These are phyloP conservation scores for Syzygium aromaticum DNA, from an alignment of 345 rosid genomes.

Conservation along the genomic window DNA sequence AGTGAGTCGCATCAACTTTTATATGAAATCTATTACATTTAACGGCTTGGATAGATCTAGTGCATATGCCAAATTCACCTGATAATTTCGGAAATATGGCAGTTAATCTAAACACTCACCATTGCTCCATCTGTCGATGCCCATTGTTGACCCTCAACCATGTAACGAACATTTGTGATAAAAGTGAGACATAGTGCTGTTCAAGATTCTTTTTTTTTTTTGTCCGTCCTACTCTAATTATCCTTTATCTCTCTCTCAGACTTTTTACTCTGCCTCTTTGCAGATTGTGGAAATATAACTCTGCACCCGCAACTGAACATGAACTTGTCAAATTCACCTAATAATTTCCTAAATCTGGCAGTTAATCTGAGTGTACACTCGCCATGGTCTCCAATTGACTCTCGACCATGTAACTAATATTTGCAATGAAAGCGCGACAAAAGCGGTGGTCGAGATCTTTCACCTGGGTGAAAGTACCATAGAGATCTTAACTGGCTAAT, in stretches of 20 bases:
- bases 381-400: neutral
- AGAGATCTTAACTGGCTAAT: neutral
- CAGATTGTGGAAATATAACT: too few species aligned
- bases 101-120: neutral
- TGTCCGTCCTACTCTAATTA: too few species aligned
- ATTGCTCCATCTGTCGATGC: accelerated
- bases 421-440: neutral
- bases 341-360: neutral
- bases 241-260: too few species aligned
- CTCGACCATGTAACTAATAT: neutral
- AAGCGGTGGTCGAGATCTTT: neutral
- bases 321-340: neutral
- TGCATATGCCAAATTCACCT: neutral
- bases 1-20: neutral
- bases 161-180: too few species aligned
- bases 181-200: neutral
- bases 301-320: too few species aligned
- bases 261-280: too few species aligned
- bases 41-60: neutral
- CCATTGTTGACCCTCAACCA: neutral
- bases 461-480: neutral
- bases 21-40: neutral
- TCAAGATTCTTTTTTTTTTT: neutral
- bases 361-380: neutral
- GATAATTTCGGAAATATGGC: neutral